Evolutionary conservation across 352 stramenopile species (phyloP).

Genomic region (Pythium dissotocum): DNA sequence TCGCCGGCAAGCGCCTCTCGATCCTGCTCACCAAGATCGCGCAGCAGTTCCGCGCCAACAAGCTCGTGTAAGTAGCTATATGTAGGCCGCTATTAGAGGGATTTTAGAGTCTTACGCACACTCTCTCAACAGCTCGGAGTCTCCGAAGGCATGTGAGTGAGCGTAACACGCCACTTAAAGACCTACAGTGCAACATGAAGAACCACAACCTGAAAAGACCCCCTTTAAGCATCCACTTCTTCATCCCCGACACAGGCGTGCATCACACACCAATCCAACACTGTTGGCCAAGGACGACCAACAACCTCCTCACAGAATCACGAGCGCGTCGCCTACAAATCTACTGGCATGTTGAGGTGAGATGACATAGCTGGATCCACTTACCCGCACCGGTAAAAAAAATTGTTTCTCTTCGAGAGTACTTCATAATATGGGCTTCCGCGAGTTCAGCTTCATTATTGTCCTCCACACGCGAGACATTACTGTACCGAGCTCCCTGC

Average conservation of each 20-base stretch:
- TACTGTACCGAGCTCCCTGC: too few relatives aligned
- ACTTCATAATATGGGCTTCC: too few relatives aligned
- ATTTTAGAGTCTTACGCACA: background rate
- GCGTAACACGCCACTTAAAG: background rate
- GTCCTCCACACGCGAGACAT: too few relatives aligned
- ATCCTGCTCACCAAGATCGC: slow-evolving; percentile 59
- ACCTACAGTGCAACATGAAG: background rate
- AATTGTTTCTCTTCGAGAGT: too few relatives aligned
- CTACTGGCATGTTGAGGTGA: too few relatives aligned
- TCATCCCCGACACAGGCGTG: background rate
- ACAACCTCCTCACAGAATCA: too few relatives aligned
- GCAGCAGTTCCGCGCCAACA: slow-evolving; percentile 37
- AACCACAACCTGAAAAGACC: background rate
- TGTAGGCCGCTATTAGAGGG: background rate
- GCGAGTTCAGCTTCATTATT: too few relatives aligned
- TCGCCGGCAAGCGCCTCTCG: slow-evolving; percentile 48
- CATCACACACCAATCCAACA: too few relatives aligned
- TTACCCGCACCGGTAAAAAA: too few relatives aligned
- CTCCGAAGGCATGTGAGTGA: background rate
- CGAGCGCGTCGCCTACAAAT: too few relatives aligned
- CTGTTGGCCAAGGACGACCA: too few relatives aligned
- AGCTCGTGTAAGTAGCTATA: slow-evolving; percentile 28
- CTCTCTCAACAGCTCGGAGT: background rate
- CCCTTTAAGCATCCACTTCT: background rate
- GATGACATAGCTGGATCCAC: too few relatives aligned